Conservation (phyloP, 23 red algal species). For the Gracilaria caudata region DNA sequence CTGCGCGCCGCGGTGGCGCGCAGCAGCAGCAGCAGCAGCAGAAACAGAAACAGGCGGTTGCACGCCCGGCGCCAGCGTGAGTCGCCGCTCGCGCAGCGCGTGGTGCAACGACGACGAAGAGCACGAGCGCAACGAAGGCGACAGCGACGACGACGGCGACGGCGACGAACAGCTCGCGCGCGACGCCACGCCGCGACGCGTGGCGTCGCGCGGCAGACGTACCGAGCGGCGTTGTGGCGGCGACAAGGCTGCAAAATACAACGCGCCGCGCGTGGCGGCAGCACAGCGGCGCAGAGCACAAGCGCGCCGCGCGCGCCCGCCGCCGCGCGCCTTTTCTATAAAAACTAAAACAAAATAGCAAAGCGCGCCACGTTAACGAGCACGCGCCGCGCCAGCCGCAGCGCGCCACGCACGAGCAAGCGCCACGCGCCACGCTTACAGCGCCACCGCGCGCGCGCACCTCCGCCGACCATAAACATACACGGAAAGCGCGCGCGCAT, state of each 20-base stretch:
- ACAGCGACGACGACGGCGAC: neutral
- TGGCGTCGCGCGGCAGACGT: neutral
- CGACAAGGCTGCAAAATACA: too few species aligned
- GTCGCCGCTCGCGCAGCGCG: conserved; percentile 22
- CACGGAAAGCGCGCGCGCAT: too few species aligned
- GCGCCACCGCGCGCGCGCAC: neutral
- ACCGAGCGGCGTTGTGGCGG: neutral
- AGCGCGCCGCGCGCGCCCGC: neutral
- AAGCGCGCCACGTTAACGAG: neutral
- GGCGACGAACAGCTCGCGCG: neutral
- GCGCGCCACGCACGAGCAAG: neutral
- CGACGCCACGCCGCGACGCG: neutral
- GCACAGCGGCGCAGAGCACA: neutral
- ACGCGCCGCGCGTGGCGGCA: neutral
- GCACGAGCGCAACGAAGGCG: neutral
- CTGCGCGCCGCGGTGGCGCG: too few species aligned
- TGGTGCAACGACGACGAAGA: neutral
- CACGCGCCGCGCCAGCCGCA: neutral
- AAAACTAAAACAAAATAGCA: neutral
- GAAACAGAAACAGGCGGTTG: neutral
- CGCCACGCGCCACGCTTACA: neutral
- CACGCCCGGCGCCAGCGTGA: conserved; percentile 40
- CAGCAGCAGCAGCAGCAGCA: neutral
- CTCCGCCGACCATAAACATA: too few species aligned
- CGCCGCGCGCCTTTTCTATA: too few species aligned